Conservation (phyloP, 352 stramenopile genomes). For the Phytopythium boreale region DNA sequence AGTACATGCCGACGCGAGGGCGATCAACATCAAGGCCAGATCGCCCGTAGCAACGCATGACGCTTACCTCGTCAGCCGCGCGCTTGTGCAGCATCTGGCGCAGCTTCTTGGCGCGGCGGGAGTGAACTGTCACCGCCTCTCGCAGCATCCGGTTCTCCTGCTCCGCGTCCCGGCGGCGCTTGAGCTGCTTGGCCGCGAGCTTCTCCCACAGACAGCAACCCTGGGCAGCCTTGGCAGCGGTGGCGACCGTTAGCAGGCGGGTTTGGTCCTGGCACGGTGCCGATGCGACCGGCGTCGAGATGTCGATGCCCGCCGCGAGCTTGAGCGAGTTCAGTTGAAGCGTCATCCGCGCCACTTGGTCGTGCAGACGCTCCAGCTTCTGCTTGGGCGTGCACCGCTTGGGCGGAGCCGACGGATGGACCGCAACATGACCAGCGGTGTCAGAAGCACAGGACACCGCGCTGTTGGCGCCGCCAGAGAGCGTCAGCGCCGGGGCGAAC, state of each 20-base stretch:
- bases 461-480: neutral
- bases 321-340: neutral
- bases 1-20: too few relatives aligned
- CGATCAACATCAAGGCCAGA: too few relatives aligned
- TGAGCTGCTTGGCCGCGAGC: neutral
- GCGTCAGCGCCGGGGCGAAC: too few relatives aligned
- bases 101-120: neutral
- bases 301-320: neutral
- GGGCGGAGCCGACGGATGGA: neutral
- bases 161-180: neutral
- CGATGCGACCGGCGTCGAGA: neutral
- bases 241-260: neutral
- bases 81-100: neutral
- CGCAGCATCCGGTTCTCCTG: neutral
- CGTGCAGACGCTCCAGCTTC: neutral
- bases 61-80: neutral
- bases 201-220: neutral
- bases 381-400: conserved; percentile 3
- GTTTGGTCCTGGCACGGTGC: too few relatives aligned
- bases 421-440: too few relatives aligned
- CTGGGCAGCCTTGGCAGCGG: neutral
- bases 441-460: neutral
- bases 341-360: neutral
- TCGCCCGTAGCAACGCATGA: too few relatives aligned
- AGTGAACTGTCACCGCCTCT: neutral